A percentile compares a stretch with the other conserved stretches of the same genome.
These are phyloP conservation scores for Suhomyces yuchorum DNA, from an alignment of 1,139 yeast species.

Conservation along the genomic window DNA sequence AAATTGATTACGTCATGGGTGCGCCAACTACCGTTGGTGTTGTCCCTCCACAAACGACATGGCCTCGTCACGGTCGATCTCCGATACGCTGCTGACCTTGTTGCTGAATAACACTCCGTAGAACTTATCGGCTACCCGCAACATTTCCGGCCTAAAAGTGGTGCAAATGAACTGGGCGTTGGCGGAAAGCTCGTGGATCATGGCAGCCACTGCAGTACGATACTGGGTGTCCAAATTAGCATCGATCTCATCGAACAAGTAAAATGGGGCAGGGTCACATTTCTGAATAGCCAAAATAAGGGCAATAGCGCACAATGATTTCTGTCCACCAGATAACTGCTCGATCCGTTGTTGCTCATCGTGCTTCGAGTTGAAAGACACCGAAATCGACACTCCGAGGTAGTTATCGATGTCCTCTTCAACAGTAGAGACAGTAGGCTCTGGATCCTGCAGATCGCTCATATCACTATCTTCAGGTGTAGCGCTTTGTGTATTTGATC, in stretches of 20 bases:
- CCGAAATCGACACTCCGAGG: slow-evolving; percentile 82
- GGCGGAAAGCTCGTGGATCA: slow-evolving; percentile 65
- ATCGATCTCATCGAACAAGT: slow-evolving; percentile 92
- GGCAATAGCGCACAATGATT: slow-evolving; percentile 92
- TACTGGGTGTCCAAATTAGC: slow-evolving; percentile 94
- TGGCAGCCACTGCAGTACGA: slow-evolving; percentile 80
- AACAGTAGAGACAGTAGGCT: slow-evolving; percentile 20
- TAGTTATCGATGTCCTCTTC: slow-evolving; percentile 55
- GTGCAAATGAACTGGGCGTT: slow-evolving; percentile 92
- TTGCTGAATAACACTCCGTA: slow-evolving; percentile 86
- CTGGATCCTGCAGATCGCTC: slow-evolving; percentile 19
- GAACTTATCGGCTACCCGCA: slow-evolving; percentile 81
- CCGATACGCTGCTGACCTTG: slow-evolving; percentile 78
- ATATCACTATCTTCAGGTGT: slow-evolving; percentile 19
- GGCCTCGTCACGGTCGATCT: slow-evolving; percentile 74
- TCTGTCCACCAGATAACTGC: slow-evolving; percentile 95
- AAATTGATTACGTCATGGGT: not conserved
- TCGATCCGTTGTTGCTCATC: slow-evolving; percentile 89
- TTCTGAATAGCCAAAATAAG: slow-evolving; percentile 89
- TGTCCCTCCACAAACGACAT: slow-evolving; percentile 77
- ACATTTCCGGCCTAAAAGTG: slow-evolving; percentile 91
- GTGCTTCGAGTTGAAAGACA: slow-evolving; percentile 83
- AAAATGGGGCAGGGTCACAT: slow-evolving; percentile 97
- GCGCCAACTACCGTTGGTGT: slow-evolving; percentile 18
- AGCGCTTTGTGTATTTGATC: not conserved